Evolutionary conservation across 2,329 filamentous ascomycete genomes (phyloP).

Genomic region (Aaosphaeria arxii): DNA sequence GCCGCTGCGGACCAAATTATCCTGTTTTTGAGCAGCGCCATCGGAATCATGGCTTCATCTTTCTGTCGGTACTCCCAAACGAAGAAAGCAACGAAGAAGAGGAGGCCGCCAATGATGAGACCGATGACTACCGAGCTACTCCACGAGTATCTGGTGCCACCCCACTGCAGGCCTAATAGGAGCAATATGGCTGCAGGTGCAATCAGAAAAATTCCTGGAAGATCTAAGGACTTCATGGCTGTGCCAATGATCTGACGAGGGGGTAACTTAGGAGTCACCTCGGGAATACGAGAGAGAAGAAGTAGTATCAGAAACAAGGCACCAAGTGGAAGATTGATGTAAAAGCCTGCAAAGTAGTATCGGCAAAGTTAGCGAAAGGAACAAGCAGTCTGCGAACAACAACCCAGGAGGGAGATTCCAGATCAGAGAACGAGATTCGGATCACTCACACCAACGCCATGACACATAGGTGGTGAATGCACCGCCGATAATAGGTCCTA

Average conservation of each 20-base stretch:
- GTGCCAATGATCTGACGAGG: too few relatives aligned
- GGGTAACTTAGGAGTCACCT: too few relatives aligned
- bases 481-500: slow-evolving; percentile 32
- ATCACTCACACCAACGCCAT: slow-evolving; percentile 28
- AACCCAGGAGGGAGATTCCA: background rate
- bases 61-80: slow-evolving; percentile 17
- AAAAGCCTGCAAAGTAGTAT: too few relatives aligned
- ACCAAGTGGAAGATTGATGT: too few relatives aligned
- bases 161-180: slow-evolving; percentile 21
- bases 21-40: background rate
- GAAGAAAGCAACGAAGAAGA: background rate
- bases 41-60: background rate
- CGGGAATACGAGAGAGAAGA: too few relatives aligned
- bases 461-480: slow-evolving; percentile 32
- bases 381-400: too few relatives aligned
- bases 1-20: background rate
- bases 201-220: too few relatives aligned
- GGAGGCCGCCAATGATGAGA: background rate
- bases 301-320: too few relatives aligned
- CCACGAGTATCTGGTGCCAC: slow-evolving; percentile 28
- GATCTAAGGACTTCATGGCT: too few relatives aligned
- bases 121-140: background rate
- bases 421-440: background rate
- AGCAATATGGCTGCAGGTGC: background rate
- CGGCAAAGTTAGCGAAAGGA: too few relatives aligned